Conservation (phyloP, 345 rosid genomes). For the Boechera divaricarpa region DNA sequence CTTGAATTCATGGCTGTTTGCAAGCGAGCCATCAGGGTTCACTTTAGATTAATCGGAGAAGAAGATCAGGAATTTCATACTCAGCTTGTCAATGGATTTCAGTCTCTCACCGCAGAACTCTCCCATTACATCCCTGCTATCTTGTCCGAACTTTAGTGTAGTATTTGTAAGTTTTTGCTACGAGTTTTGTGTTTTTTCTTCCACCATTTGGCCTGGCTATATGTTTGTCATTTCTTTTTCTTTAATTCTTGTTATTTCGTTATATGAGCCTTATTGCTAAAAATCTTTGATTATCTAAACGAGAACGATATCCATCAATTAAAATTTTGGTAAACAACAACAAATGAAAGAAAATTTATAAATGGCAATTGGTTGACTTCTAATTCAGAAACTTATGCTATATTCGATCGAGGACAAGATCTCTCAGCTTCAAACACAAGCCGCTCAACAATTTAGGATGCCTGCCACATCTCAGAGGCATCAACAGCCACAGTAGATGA, state of each 20-base stretch:
- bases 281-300: neutral
- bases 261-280: neutral
- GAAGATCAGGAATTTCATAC: slow-evolving; percentile 99
- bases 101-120: slow-evolving; percentile 94
- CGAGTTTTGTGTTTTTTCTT: slow-evolving; percentile 16
- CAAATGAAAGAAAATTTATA: neutral
- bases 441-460: slow-evolving; percentile 87
- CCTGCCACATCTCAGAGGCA: slow-evolving; percentile 69
- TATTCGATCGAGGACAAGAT: slow-evolving; percentile 88
- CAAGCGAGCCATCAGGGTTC: slow-evolving; percentile 96
- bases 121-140: slow-evolving; percentile 98
- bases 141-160: slow-evolving; percentile 80
- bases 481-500: slow-evolving; percentile 49
- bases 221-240: slow-evolving; percentile 8
- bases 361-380: neutral
- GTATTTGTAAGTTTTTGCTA: slow-evolving; percentile 14
- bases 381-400: slow-evolving; percentile 76
- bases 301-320: neutral
- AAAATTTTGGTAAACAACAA: neutral
- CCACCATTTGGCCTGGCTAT: slow-evolving; percentile 22
- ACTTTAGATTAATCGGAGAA: slow-evolving; percentile 90
- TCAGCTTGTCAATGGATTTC: slow-evolving; percentile 98
- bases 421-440: slow-evolving; percentile 88
- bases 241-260: slow-evolving; percentile 17
- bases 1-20: slow-evolving; percentile 99